These are phyloP conservation scores for Capsicum pubescens DNA, from an alignment of 257 asterid species.

Conservation along the genomic window DNA sequence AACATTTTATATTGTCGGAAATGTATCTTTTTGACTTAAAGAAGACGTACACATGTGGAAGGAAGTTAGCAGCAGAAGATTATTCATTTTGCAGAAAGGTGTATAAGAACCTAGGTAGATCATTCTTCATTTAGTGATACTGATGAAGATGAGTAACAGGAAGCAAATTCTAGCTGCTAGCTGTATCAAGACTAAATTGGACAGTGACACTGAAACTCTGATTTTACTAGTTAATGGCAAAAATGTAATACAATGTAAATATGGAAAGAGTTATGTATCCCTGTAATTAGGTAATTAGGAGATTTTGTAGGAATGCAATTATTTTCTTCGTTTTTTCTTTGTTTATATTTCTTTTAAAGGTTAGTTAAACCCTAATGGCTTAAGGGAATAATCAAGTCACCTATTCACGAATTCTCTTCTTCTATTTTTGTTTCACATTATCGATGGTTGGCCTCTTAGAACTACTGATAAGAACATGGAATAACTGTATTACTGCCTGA, in stretches of 20 bases:
- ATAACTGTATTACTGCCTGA: background rate
- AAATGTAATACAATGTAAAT: background rate
- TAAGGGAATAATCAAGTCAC: background rate
- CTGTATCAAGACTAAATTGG: background rate
- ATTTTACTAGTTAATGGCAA: background rate
- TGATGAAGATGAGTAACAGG: background rate
- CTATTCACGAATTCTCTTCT: background rate
- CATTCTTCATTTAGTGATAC: background rate
- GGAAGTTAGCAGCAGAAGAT: slow-evolving; percentile 24
- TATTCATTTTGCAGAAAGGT: slow-evolving; percentile 9
- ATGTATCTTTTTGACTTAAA: background rate
- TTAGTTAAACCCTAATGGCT: slow-evolving; percentile 2
- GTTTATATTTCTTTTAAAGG: background rate
- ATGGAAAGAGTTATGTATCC: background rate
- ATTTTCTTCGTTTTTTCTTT: slow-evolving; percentile 2
- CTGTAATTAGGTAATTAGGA: background rate
- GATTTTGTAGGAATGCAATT: background rate
- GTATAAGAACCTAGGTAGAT: background rate
- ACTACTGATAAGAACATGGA: slow-evolving; percentile 11
- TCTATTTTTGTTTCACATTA: background rate
- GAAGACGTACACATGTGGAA: slow-evolving; percentile 1
- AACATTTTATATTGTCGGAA: slow-evolving; percentile 4
- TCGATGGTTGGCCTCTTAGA: background rate
- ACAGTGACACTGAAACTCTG: background rate
- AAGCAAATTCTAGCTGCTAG: background rate